phyloP scores from a whole-genome alignment of 352 stramenopile species.

The Blastocystis sp. region DNA sequence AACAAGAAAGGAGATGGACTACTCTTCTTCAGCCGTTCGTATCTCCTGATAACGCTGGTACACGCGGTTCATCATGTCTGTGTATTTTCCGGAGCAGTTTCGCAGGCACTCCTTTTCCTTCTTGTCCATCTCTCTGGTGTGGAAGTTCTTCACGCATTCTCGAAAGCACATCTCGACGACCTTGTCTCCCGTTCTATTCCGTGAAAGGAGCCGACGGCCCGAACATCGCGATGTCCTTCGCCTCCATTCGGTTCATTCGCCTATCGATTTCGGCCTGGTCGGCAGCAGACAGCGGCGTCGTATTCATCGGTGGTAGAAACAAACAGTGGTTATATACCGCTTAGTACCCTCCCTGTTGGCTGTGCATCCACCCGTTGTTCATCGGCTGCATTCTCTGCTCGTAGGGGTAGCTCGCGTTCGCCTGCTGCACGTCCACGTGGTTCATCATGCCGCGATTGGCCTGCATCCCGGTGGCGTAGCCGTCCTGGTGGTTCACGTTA shows the following conservation, averaged over 20 bases:
- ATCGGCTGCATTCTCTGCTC: neutral
- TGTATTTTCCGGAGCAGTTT: slow-evolving; percentile 70
- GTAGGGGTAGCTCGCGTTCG: neutral
- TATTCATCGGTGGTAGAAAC: neutral
- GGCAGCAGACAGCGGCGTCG: neutral
- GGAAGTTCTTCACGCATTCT: slow-evolving; percentile 72
- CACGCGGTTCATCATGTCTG: slow-evolving; percentile 71
- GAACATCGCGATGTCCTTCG: slow-evolving; percentile 44
- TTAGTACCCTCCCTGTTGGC: neutral
- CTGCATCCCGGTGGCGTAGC: slow-evolving; percentile 26
- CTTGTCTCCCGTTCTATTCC: slow-evolving; percentile 61
- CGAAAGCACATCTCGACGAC: slow-evolving; percentile 70
- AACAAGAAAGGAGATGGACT: slow-evolving; percentile 5
- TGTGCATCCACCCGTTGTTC: neutral
- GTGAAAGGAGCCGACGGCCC: neutral
- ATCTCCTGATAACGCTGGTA: slow-evolving; percentile 69
- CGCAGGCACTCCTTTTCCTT: slow-evolving; percentile 71
- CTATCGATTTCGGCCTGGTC: slow-evolving; percentile 31
- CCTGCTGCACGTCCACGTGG: slow-evolving; percentile 21
- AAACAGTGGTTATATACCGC: neutral
- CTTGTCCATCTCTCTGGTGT: slow-evolving; percentile 70
- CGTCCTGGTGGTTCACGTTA: neutral
- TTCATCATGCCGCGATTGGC: slow-evolving; percentile 58
- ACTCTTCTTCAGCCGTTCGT: slow-evolving; percentile 60
- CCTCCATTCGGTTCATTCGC: slow-evolving; percentile 28